Evolutionary conservation across 306 rosid genomes (phyloP).

Genomic region (Vigna angularis): DNA sequence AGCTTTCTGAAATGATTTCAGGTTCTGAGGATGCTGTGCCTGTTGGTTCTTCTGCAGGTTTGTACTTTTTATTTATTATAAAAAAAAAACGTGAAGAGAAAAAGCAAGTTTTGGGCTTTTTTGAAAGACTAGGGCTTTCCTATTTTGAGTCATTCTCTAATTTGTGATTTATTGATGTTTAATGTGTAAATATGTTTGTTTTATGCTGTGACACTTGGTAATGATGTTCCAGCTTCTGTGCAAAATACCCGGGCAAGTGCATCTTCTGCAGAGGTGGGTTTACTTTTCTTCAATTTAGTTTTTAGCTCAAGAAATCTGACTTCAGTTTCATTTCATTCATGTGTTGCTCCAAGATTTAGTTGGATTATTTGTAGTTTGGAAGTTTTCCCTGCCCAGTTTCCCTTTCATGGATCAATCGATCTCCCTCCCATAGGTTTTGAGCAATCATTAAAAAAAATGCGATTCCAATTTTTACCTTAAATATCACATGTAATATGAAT

Average conservation of each 20-base stretch:
- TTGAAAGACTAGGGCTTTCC: neutral
- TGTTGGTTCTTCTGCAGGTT: slow-evolving; percentile 69
- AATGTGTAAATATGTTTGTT: slow-evolving; percentile 28
- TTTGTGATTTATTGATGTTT: neutral
- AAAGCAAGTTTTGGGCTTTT: neutral
- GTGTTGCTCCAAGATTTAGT: neutral
- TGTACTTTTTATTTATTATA: slow-evolving; percentile 14
- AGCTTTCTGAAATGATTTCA: slow-evolving; percentile 92
- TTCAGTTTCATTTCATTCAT: slow-evolving; percentile 18
- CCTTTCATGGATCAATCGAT: neutral
- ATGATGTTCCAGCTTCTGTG: slow-evolving; percentile 61
- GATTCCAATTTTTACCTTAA: slow-evolving; percentile 6
- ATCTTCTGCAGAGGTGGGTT: slow-evolving; percentile 66
- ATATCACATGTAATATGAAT: slow-evolving; percentile 14
- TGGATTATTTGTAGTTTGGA: neutral
- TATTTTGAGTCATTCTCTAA: neutral
- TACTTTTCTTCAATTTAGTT: neutral
- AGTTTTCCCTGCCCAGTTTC: neutral
- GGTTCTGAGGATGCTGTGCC: slow-evolving; percentile 85
- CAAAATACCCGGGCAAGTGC: slow-evolving; percentile 71
- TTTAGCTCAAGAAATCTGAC: slow-evolving; percentile 12
- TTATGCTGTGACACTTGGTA: slow-evolving; percentile 44
- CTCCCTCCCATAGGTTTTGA: neutral
- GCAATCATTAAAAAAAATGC: slow-evolving; percentile 10
- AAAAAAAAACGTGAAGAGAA: slow-evolving; percentile 3